phyloP scores from a whole-genome alignment of 805 yeast genomes.

The Candida quercuum region DNA sequence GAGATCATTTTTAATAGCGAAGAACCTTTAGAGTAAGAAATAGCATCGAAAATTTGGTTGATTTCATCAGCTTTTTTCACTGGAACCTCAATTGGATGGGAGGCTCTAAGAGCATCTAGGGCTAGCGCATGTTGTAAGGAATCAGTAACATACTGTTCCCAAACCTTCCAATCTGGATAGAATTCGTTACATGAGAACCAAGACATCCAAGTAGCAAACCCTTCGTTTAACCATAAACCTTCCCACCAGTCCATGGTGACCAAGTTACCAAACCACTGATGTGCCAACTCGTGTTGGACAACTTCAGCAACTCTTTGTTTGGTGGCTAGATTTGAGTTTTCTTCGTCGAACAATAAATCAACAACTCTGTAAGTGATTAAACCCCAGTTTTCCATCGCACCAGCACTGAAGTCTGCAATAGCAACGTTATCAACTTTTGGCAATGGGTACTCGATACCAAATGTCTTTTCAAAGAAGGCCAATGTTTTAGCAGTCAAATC shows the following conservation, averaged over 20 bases:
- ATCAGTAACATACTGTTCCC: conserved; percentile 78
- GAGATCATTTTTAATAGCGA: conserved; percentile 75
- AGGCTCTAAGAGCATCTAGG: conserved; percentile 74
- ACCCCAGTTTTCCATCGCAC: conserved; percentile 90
- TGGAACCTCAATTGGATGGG: conserved; percentile 84
- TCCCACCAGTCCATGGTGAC: conserved; percentile 95
- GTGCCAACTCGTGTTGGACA: conserved; percentile 85
- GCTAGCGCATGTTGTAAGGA: conserved; percentile 69
- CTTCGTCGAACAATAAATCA: conserved; percentile 68
- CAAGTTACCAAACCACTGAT: conserved; percentile 88
- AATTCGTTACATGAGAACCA: conserved; percentile 76
- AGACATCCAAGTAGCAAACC: conserved; percentile 89
- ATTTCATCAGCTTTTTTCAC: conserved; percentile 74
- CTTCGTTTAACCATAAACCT: conserved; percentile 84
- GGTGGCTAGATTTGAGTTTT: conserved; percentile 56
- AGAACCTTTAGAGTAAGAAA: conserved; percentile 79
- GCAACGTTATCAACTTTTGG: conserved; percentile 83
- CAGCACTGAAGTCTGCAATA: conserved; percentile 78
- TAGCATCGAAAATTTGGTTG: conserved; percentile 81
- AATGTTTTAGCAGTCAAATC: conserved; percentile 72
- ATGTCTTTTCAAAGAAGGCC: conserved; percentile 64
- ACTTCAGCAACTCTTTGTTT: conserved; percentile 79
- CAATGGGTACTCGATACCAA: conserved; percentile 71
- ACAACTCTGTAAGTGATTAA: conserved; percentile 75
- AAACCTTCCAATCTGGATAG: conserved; percentile 82